Conservation (phyloP, 345 rosid genomes). For the Salix suchowensis region DNA sequence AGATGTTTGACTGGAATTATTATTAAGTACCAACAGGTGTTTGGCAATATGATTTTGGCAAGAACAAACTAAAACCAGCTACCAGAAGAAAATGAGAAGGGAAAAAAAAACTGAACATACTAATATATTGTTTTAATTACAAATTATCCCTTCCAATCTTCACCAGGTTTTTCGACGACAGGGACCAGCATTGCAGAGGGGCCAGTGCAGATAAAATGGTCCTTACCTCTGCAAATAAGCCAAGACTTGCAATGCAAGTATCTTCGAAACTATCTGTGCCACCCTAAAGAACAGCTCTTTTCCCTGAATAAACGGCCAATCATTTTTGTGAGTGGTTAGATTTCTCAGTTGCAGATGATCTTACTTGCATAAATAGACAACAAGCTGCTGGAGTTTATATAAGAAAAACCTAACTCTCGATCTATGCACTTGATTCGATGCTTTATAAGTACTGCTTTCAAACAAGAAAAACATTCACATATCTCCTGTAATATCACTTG, state of each 20-base stretch:
- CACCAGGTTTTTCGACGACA: slow-evolving; percentile 51
- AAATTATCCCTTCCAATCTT: slow-evolving; percentile 82
- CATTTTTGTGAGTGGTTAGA: neutral
- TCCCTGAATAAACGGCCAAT: slow-evolving; percentile 35
- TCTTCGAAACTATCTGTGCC: slow-evolving; percentile 76
- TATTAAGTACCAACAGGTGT: neutral
- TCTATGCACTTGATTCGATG: neutral
- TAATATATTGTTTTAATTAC: slow-evolving; percentile 29
- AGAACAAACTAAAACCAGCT: neutral
- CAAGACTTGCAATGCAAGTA: slow-evolving; percentile 51
- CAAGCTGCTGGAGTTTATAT: neutral
- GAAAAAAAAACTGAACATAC: neutral
- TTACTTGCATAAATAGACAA: neutral
- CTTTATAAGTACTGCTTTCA: neutral
- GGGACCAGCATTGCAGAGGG: slow-evolving; percentile 80
- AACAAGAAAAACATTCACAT: neutral
- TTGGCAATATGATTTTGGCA: neutral
- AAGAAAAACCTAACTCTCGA: no score
- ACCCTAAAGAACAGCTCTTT: slow-evolving; percentile 73
- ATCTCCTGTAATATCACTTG: neutral
- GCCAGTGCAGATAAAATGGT: slow-evolving; percentile 72
- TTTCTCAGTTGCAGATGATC: neutral
- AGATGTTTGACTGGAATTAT: slow-evolving; percentile 29
- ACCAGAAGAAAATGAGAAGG: neutral
- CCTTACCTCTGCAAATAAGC: slow-evolving; percentile 50